These are phyloP conservation scores for Didymella lethalis DNA, from an alignment of 2,329 filamentous ascomycete species.

Conservation along the genomic window DNA sequence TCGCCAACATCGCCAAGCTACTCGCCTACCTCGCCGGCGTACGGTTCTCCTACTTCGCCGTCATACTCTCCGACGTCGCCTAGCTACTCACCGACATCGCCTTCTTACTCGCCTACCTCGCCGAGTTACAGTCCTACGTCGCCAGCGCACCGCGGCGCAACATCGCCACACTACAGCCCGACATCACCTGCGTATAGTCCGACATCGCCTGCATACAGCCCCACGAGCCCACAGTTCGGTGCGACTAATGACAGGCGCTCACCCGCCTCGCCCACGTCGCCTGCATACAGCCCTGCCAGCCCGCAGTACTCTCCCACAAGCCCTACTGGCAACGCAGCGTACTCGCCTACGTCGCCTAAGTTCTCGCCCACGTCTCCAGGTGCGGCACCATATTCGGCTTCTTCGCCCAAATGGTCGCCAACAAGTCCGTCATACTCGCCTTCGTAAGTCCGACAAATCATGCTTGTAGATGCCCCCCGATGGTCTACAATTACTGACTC, in stretches of 20 bases:
- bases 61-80: constrained; percentile 65
- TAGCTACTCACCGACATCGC: constrained; percentile 59
- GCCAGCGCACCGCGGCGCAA: constrained; percentile 57
- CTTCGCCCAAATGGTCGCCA: constrained; percentile 55
- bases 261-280: constrained; percentile 70
- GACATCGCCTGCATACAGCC: constrained; percentile 62
- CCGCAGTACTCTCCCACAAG: constrained; percentile 63
- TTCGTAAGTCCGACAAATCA: constrained; percentile 52
- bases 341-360: constrained; percentile 55
- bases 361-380: constrained; percentile 53
- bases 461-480: constrained; percentile 34
- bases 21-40: constrained; percentile 65
- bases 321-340: constrained; percentile 61
- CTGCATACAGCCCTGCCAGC: constrained; percentile 75
- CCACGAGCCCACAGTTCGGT: constrained; percentile 59
- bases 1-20: constrained; percentile 67
- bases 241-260: constrained; percentile 44
- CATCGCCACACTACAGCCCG: constrained; percentile 56
- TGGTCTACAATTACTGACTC: constrained; percentile 30
- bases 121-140: constrained; percentile 60
- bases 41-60: constrained; percentile 49
- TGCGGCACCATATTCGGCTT: constrained; percentile 35
- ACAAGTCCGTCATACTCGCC: constrained; percentile 54
- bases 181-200: constrained; percentile 63
- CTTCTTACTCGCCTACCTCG: constrained; percentile 65